Evolutionary conservation across 441 rosid genomes (phyloP).

Genomic region (Syzygium malaccense): DNA sequence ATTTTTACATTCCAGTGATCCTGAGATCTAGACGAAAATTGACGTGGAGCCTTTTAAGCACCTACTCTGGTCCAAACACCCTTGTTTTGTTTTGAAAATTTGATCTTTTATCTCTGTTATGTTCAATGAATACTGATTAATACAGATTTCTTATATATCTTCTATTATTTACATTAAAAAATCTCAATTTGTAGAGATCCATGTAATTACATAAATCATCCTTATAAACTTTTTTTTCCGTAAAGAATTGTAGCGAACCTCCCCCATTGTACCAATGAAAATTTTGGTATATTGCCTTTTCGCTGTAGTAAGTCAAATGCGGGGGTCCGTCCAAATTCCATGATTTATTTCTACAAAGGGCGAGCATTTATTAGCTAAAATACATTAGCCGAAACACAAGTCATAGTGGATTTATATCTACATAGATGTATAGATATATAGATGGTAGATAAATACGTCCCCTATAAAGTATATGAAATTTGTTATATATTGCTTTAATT

Average conservation of each 20-base stretch:
- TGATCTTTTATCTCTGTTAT: not conserved
- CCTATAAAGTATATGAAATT: not conserved
- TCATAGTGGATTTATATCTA: not conserved
- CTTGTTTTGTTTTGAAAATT: not conserved
- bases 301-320: not conserved
- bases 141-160: not conserved
- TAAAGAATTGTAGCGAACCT: not conserved
- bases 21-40: too few species aligned
- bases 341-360: not conserved
- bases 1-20: too few species aligned
- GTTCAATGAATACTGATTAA: not conserved
- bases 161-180: too few species aligned
- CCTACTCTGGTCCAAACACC: too few species aligned
- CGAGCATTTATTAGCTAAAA: not conserved
- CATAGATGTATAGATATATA: not conserved
- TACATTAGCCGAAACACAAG: not conserved
- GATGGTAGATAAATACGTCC: not conserved
- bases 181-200: not conserved
- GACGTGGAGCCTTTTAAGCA: too few species aligned
- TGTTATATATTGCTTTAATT: not conserved
- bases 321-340: not conserved
- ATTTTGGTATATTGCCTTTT: not conserved
- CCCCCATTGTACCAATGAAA: not conserved
- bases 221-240: not conserved
- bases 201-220: not conserved